A percentile compares a stretch with the other conserved stretches of the same genome.
Conservation (phyloP, 75 land plant species). For the Picea sitchensis region DNA sequence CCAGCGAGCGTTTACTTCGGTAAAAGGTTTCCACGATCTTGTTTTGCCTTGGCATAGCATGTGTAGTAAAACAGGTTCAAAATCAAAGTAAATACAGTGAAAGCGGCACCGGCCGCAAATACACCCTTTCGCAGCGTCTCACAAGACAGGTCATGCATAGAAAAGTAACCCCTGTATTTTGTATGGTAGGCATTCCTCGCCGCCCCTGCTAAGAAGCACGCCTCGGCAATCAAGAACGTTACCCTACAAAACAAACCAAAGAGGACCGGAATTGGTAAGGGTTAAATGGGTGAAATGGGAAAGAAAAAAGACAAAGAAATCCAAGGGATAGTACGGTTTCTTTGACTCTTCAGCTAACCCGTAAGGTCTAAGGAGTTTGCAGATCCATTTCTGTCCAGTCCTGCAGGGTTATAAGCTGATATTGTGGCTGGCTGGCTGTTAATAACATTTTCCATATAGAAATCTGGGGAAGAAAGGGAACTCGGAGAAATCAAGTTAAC, state of each 20-base stretch:
- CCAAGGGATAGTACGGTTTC: background rate
- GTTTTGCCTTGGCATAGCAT: slow-evolving; percentile 40
- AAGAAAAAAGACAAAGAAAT: background rate
- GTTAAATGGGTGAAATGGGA: background rate
- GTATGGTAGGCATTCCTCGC: slow-evolving; percentile 72
- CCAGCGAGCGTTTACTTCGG: too few relatives aligned
- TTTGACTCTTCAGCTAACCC: background rate
- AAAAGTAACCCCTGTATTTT: slow-evolving; percentile 31
- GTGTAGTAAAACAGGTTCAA: slow-evolving; percentile 57
- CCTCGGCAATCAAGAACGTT: slow-evolving; percentile 63
- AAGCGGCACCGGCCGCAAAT: slow-evolving; percentile 83
- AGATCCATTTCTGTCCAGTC: too few relatives aligned
- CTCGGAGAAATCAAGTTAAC: too few relatives aligned
- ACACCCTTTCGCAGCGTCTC: slow-evolving; percentile 67
- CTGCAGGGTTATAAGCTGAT: too few relatives aligned
- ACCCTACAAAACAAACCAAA: slow-evolving; percentile 40
- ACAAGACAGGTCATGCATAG: slow-evolving; percentile 29
- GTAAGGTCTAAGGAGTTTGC: too few relatives aligned
- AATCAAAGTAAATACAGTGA: slow-evolving; percentile 65
- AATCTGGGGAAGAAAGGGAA: too few relatives aligned
- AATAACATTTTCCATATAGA: too few relatives aligned
- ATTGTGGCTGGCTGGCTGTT: too few relatives aligned
- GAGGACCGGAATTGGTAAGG: background rate
- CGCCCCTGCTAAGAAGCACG: slow-evolving; percentile 66
- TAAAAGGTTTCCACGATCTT: too few relatives aligned